A percentile compares a stretch with the other conserved stretches of the same genome.
Conservation (phyloP, 768 basidiomycete species). For the Scleroderma citrinum region DNA sequence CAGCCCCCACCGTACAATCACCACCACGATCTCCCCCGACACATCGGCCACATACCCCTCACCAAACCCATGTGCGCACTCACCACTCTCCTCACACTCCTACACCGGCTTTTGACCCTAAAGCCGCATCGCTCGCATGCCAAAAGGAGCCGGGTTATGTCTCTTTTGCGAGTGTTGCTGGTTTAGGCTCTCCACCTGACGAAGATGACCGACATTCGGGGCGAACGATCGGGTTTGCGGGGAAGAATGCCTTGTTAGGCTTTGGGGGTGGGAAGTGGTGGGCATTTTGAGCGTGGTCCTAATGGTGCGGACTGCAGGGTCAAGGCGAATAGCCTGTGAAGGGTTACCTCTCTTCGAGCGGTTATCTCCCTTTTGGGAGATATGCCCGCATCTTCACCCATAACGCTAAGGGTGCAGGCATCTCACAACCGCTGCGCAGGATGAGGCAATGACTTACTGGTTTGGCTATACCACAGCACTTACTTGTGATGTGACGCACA, state of each 20-base stretch:
- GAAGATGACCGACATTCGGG: slow-evolving; percentile 31
- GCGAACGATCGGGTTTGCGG: slow-evolving; percentile 13
- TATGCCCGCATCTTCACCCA: too few species aligned
- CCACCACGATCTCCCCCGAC: not conserved
- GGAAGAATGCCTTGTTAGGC: slow-evolving; percentile 17
- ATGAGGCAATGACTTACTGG: too few species aligned
- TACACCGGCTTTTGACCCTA: slow-evolving; percentile 52
- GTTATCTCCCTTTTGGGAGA: not conserved
- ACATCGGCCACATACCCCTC: not conserved
- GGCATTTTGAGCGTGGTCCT: slow-evolving; percentile 17
- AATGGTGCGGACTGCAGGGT: not conserved
- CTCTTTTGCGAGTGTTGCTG: slow-evolving; percentile 61
- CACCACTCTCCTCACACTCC: slow-evolving; percentile 1
- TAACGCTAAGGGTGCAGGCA: too few species aligned
- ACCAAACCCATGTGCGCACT: slow-evolving; percentile 11
- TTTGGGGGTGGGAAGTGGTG: slow-evolving; percentile 29
- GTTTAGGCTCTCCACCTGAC: slow-evolving; percentile 56
- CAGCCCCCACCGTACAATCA: not conserved
- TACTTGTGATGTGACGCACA: too few species aligned
- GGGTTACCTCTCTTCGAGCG: too few species aligned
- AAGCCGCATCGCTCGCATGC: slow-evolving; percentile 53
- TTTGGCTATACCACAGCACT: too few species aligned
- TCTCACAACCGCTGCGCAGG: too few species aligned
- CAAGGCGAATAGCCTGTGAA: too few species aligned
- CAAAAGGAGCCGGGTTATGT: slow-evolving; percentile 57